Evolutionary conservation across 371 early-diverging fungal species (phyloP).

Genomic region (Phascolomyces articulosus): DNA sequence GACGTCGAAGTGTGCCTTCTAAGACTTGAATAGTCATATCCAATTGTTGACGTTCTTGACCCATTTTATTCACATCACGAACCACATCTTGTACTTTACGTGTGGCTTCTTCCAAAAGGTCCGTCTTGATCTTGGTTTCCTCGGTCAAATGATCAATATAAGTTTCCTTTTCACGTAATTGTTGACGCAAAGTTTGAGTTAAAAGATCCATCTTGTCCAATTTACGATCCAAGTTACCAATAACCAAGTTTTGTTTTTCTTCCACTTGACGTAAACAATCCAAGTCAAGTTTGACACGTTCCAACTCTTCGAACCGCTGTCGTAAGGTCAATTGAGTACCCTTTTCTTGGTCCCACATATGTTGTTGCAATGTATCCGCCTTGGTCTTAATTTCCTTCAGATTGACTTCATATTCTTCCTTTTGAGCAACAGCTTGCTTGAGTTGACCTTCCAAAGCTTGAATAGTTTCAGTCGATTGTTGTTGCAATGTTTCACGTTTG

Average conservation of each 20-base stretch:
- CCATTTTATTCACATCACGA: constrained; percentile 34
- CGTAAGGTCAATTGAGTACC: constrained; percentile 27
- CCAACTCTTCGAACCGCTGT: constrained; percentile 31
- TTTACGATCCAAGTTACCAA: constrained; percentile 32
- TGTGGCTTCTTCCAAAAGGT: constrained; percentile 21
- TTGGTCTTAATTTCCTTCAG: background rate
- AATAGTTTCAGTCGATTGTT: background rate
- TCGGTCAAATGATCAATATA: constrained; percentile 22
- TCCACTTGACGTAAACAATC: constrained; percentile 30
- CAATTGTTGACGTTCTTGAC: constrained; percentile 33
- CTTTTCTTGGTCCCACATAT: constrained; percentile 32
- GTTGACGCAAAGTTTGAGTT: constrained; percentile 21
- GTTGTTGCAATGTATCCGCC: constrained; percentile 15
- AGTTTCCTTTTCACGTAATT: constrained; percentile 28
- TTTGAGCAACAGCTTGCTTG: background rate
- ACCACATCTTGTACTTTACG: constrained; percentile 26
- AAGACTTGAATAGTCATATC: constrained; percentile 30
- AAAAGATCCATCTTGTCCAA: constrained; percentile 34
- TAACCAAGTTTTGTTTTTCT: constrained; percentile 41
- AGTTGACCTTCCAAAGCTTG: background rate
- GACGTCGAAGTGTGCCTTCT: constrained; percentile 32
- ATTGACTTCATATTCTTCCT: background rate
- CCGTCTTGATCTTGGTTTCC: constrained; percentile 28
- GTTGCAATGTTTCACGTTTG: background rate
- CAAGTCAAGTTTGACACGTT: constrained; percentile 32